phyloP scores from a whole-genome alignment of 345 rosid species.

The Hibiscus syriacus region DNA sequence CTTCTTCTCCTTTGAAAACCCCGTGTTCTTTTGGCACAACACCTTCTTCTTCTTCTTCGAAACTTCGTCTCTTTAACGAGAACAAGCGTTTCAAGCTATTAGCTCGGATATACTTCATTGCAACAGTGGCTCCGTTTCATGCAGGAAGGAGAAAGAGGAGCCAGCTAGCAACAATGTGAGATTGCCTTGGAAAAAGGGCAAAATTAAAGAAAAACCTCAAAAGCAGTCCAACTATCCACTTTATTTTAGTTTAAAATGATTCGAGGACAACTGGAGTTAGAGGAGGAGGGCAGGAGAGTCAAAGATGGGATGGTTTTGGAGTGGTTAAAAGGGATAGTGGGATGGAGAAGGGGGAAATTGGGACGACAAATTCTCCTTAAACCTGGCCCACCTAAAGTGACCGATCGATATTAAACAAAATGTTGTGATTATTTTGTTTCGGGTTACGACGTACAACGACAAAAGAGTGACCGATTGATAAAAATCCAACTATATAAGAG shows the following conservation, averaged over 20 bases:
- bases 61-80: constrained; percentile 54
- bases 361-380: no score
- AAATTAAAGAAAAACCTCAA: neutral
- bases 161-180: neutral
- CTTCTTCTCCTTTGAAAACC: constrained; percentile 15
- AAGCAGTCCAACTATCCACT: neutral
- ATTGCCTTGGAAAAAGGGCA: neutral
- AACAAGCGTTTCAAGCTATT: constrained; percentile 81
- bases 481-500: no score
- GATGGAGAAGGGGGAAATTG: no score
- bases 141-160: constrained; percentile 4
- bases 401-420: no score
- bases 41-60: no score
- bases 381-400: no score
- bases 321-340: neutral
- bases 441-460: no score
- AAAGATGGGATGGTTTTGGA: neutral
- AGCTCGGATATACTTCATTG: constrained; percentile 75
- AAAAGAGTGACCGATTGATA: no score
- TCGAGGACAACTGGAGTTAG: neutral
- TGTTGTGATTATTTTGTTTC: no score
- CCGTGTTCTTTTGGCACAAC: constrained; percentile 20
- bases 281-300: neutral
- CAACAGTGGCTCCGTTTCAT: constrained; percentile 27
- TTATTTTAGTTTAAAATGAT: neutral